A percentile compares a stretch with the other conserved stretches of the same genome.
Conservation (phyloP, 306 rosid species). For the Erythrophleum fordii region DNA sequence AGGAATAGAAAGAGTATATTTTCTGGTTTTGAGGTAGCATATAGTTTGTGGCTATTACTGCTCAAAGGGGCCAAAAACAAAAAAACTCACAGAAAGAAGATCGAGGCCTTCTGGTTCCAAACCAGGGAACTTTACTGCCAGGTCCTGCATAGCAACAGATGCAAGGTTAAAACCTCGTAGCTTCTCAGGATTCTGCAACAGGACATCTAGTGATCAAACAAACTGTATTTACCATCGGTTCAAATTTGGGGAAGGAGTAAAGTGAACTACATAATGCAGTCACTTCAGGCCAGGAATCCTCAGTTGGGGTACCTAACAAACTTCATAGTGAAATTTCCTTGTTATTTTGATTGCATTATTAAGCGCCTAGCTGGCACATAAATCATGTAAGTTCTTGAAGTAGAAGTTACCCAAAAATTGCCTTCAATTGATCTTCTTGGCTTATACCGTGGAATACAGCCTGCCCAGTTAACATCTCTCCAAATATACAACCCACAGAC, state of each 20-base stretch:
- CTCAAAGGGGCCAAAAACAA: neutral
- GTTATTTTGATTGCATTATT: neutral
- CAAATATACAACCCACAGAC: slow-evolving; percentile 45
- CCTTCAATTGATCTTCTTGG: neutral
- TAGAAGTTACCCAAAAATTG: slow-evolving; percentile 14
- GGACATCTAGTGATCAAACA: neutral
- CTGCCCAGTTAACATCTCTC: slow-evolving; percentile 30
- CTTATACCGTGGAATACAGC: neutral
- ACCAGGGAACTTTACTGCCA: neutral
- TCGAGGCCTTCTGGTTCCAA: slow-evolving; percentile 21
- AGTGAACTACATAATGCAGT: neutral
- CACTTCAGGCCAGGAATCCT: slow-evolving; percentile 38
- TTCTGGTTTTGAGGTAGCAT: too few species aligned
- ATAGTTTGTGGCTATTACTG: too few species aligned
- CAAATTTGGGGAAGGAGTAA: neutral
- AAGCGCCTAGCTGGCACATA: neutral
- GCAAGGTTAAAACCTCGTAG: neutral
- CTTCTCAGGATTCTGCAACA: neutral
- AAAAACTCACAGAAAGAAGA: slow-evolving; percentile 40
- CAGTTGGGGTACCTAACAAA: slow-evolving; percentile 38
- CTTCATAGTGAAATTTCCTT: slow-evolving; percentile 15
- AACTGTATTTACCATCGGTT: neutral
- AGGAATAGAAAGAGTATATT: neutral
- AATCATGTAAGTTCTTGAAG: neutral
- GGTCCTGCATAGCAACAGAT: slow-evolving; percentile 18